A percentile compares a stretch with the other conserved stretches of the same genome.
Conservation (phyloP, 768 basidiomycete genomes). For the Galerina sulciceps region DNA sequence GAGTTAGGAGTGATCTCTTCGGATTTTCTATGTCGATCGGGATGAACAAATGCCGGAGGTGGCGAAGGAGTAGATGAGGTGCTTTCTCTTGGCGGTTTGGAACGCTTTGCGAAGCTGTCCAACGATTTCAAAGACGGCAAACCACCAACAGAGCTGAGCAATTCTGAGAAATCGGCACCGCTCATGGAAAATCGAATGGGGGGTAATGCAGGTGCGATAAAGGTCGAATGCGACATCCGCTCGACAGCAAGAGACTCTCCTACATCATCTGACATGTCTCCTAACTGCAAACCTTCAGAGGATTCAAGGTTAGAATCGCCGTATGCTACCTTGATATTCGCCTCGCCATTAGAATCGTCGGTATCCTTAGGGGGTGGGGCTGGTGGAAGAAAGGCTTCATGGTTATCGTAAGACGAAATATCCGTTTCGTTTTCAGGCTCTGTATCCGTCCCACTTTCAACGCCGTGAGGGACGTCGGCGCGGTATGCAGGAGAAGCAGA, state of each 20-base stretch:
- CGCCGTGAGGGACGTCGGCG: constrained; percentile 71
- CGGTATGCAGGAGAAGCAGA: constrained; percentile 66
- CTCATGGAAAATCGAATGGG: constrained; percentile 92
- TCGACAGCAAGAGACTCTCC: constrained; percentile 69
- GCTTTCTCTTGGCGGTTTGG: constrained; percentile 32
- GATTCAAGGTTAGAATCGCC: constrained; percentile 25
- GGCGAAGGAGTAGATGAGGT: constrained; percentile 38
- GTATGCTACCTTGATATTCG: constrained; percentile 8
- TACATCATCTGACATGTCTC: constrained; percentile 47
- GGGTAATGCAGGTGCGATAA: constrained; percentile 86
- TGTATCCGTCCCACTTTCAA: constrained; percentile 78
- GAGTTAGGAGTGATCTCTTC: background rate
- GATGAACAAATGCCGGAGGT: constrained; percentile 29
- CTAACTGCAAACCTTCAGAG: constrained; percentile 33
- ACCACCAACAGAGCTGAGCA: constrained; percentile 64
- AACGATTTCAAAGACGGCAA: constrained; percentile 49
- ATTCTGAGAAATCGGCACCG: constrained; percentile 78
- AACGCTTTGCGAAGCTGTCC: constrained; percentile 49
- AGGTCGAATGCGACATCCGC: constrained; percentile 70
- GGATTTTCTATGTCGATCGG: background rate
- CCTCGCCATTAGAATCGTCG: constrained; percentile 12
- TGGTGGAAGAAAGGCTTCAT: constrained; percentile 36
- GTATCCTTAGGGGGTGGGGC: constrained; percentile 49
- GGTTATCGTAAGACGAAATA: constrained; percentile 19
- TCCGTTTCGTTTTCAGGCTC: constrained; percentile 58